phyloP scores from a whole-genome alignment of 352 stramenopile genomes.

The Globisporangium spiculum region DNA sequence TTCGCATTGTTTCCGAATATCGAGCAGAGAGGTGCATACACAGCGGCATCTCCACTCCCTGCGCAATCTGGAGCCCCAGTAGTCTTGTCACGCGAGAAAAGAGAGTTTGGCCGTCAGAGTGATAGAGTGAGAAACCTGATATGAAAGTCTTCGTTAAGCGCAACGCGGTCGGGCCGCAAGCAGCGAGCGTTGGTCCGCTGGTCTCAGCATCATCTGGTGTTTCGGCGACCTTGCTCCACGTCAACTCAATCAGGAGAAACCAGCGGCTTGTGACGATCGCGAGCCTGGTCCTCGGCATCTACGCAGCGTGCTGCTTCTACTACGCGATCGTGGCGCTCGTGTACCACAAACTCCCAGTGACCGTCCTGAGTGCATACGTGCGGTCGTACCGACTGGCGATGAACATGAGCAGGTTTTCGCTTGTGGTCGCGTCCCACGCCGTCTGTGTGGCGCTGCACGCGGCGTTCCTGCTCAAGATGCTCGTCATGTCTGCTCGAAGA shows the following conservation, averaged over 20 bases:
- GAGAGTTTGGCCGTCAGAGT: too few species aligned
- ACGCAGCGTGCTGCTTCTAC: not conserved
- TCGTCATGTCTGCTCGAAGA: not conserved
- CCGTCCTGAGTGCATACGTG: not conserved
- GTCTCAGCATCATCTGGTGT: not conserved
- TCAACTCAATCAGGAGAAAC: not conserved
- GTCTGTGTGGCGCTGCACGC: not conserved
- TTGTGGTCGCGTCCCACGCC: not conserved
- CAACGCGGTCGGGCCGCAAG: not conserved
- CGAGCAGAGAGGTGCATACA: too few species aligned
- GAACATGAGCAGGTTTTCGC: not conserved
- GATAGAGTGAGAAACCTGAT: not conserved
- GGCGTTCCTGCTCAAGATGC: slow-evolving; percentile 3
- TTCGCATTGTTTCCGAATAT: not conserved
- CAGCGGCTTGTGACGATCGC: not conserved
- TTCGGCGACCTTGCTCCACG: too few species aligned
- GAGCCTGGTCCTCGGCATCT: slow-evolving; percentile 1
- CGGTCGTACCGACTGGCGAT: not conserved
- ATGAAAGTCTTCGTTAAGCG: not conserved
- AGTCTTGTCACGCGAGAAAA: too few species aligned
- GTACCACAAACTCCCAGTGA: slow-evolving; percentile 5
- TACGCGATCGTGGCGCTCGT: slow-evolving; percentile 3
- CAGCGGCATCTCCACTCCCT: too few species aligned
- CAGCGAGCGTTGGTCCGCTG: not conserved
- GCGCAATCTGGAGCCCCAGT: too few species aligned